phyloP scores from a whole-genome alignment of 768 basidiomycete species.

The Leccinellum albellum region DNA sequence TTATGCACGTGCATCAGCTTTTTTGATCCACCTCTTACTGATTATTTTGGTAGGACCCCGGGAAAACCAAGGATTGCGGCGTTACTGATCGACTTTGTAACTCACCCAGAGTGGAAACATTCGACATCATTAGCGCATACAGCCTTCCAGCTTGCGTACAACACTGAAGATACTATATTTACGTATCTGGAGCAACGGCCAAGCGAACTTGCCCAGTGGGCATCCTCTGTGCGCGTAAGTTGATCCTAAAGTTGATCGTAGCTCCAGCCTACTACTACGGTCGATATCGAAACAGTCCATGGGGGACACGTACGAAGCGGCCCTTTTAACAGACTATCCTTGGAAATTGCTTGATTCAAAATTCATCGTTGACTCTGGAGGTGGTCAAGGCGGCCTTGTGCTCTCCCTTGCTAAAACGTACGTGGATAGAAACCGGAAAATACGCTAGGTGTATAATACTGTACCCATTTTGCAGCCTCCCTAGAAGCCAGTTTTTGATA shows the following conservation, averaged over 20 bases:
- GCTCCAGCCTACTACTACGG: background rate
- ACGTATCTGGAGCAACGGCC: background rate
- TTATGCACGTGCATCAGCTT: background rate
- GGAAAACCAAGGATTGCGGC: slow-evolving; percentile 1
- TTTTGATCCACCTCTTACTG: background rate
- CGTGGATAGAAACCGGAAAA: background rate
- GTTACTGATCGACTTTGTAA: background rate
- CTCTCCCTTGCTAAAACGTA: slow-evolving; percentile 1
- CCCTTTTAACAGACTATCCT: slow-evolving; percentile 4
- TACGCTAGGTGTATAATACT: background rate
- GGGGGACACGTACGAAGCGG: slow-evolving; percentile 2
- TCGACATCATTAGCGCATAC: slow-evolving; percentile 1
- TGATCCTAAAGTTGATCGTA: background rate
- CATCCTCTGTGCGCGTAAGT: slow-evolving; percentile 1
- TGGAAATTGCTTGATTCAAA: background rate
- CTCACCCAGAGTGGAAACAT: slow-evolving; percentile 3
- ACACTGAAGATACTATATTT: background rate
- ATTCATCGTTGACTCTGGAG: background rate
- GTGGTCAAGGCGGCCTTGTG: background rate
- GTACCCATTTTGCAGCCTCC: background rate
- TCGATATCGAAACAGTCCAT: background rate
- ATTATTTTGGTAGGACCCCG: background rate
- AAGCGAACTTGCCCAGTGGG: background rate
- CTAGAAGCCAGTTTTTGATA: background rate
- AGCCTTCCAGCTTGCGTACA: slow-evolving; percentile 1